A percentile compares a stretch with the other conserved stretches of the same genome.
Conservation (phyloP, 495 filamentous ascomycete species). For the Penicillium argentinense region DNA sequence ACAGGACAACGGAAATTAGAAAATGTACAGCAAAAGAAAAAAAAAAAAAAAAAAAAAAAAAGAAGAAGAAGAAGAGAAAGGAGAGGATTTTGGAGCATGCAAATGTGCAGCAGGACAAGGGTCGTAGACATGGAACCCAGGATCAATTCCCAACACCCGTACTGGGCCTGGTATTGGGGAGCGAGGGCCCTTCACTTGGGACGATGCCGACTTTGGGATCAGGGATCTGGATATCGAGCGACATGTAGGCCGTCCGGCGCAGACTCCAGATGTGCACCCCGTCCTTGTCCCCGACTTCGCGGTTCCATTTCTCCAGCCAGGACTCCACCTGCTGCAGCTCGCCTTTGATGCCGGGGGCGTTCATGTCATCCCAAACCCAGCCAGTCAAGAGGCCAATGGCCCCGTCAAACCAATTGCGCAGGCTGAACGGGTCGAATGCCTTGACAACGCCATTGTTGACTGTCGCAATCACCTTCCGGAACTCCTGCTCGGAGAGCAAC, state of each 20-base stretch:
- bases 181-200: constrained; percentile 38
- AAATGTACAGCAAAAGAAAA: constrained; percentile 16
- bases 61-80: no score
- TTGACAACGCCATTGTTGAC: constrained; percentile 71
- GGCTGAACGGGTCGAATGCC: constrained; percentile 71
- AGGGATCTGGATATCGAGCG: constrained; percentile 81
- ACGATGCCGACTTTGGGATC: constrained; percentile 68
- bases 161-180: constrained; percentile 41
- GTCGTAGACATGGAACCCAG: no score
- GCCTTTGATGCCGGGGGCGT: constrained; percentile 68
- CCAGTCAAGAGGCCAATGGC: constrained; percentile 76
- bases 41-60: constrained; percentile 8
- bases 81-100: no score
- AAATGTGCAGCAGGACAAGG: no score
- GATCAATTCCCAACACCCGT: constrained; percentile 31
- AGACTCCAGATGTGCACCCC: constrained; percentile 73
- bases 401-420: constrained; percentile 72
- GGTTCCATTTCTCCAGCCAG: constrained; percentile 82
- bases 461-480: constrained; percentile 72
- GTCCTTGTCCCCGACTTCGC: constrained; percentile 53
- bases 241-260: constrained; percentile 84
- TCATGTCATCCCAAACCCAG: constrained; percentile 92
- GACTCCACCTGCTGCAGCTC: constrained; percentile 64
- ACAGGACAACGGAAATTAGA: constrained; percentile 20
- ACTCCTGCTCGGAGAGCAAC: constrained; percentile 74